Evolutionary conservation across 192 early-diverging fungal species (phyloP), one percentile per base, ranked within the genome.

Genomic region (Podila horticola): DNA sequence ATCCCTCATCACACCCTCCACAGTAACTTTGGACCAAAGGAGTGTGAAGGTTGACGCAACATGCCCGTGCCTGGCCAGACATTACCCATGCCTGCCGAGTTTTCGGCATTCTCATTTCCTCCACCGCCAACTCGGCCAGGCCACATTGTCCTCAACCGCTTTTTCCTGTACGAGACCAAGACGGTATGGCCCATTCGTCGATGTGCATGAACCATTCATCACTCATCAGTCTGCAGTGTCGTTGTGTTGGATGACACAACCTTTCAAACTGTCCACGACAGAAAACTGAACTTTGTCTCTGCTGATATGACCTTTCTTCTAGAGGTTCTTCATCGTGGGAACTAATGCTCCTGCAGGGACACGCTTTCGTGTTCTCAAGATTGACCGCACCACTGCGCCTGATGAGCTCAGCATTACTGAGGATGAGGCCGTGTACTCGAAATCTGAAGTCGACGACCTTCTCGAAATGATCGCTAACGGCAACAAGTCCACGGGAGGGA

Each of bases 81-180:
- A 24, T 50, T 50, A 26, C 17, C 66, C 71, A 22, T 41, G 52
- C 55, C 36, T 67, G 31, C 64, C 70, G 65, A 79, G 26, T 72
- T 64, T 22, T 51, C 71, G 3, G 38, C 66, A 1, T 72, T 79
- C 45, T 61, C 61, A 17, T 68, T 79, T 24, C 76, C 76, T 12
- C 70, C 82, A 9, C 74, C 69, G 5, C 72, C 82, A 33, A 66
- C 82, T 15, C 67, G 65, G 29, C 71, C 84, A 29, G 68, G 64
- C 28, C 84, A 83, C 28, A 67, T 88, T 19, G 85, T 90, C 13
- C 81, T 93, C 59, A 95, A 88, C 79, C 89, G 88, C 63, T 94
- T 97, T 74, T 90, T 90, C 22, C 87, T 98, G 31, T 97, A 96
- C 76, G 97, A 98, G 69, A 98, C 93, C 65, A 90, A 91, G 82